Percentiles rank a stretch among this genome's conserved stretches.
These are phyloP conservation scores for Lasiosphaeriaceae sp. DNA, from an alignment of 495 filamentous ascomycete species.

Conservation along the genomic window DNA sequence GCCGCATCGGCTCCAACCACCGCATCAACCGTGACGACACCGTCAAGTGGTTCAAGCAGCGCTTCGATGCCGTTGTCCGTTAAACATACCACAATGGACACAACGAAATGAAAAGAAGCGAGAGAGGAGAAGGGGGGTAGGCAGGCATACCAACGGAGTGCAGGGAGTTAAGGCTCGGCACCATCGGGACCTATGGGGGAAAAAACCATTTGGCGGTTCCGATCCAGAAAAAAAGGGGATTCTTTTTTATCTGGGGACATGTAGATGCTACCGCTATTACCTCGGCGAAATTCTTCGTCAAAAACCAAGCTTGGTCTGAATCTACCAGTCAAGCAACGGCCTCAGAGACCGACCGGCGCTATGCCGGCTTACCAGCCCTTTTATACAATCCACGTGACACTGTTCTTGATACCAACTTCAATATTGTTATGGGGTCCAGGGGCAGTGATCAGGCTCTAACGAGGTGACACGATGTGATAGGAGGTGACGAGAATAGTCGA, in stretches of 20 bases:
- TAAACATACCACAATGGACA: constrained; percentile 58
- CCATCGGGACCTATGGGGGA: constrained; percentile 17
- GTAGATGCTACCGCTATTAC: constrained; percentile 22
- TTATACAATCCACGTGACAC: constrained; percentile 14
- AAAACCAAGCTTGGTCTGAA: constrained; percentile 39
- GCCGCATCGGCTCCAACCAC: constrained; percentile 81
- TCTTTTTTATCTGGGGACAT: constrained; percentile 17
- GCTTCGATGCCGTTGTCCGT: constrained; percentile 97
- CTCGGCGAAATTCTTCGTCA: constrained; percentile 28
- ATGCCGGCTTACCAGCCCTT: constrained; percentile 50
- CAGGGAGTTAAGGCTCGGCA: constrained; percentile 19
- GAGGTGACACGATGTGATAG: too few relatives aligned
- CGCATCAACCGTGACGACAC: constrained; percentile 90
- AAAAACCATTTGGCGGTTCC: constrained; percentile 11
- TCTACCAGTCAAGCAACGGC: constrained; percentile 52
- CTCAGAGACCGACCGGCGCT: constrained; percentile 60
- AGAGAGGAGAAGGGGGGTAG: constrained; percentile 24
- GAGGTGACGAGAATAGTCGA: too few relatives aligned
- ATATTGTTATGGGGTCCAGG: not conserved
- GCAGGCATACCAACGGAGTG: constrained; percentile 19
- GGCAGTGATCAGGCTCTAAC: too few relatives aligned
- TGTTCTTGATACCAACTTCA: not conserved
- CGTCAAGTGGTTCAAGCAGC: constrained; percentile 99
- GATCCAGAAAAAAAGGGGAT: constrained; percentile 5
- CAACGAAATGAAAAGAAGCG: constrained; percentile 26